A percentile compares a stretch with the other conserved stretches of the same genome.
These are phyloP conservation scores for Colletotrichum tofieldiae DNA, from an alignment of 2,329 filamentous ascomycete genomes.

Conservation along the genomic window DNA sequence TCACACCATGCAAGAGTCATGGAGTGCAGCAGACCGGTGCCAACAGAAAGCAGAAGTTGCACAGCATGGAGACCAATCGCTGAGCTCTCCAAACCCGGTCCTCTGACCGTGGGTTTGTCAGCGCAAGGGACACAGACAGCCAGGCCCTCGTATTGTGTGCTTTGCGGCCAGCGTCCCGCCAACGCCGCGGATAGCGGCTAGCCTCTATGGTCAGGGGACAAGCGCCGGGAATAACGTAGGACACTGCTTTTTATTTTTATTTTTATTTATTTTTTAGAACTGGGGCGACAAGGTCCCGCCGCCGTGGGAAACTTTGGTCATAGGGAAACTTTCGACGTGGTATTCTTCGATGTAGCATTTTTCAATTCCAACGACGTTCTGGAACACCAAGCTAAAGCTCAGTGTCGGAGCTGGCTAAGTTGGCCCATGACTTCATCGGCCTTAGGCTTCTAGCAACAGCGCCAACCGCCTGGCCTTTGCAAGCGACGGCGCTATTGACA, in stretches of 20 bases:
- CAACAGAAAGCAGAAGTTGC: neutral
- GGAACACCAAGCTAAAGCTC: neutral
- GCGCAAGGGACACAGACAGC: too few relatives aligned
- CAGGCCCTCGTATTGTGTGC: neutral
- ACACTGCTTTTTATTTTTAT: neutral
- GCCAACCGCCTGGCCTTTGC: neutral
- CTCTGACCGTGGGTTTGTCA: neutral
- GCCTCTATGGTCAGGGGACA: neutral
- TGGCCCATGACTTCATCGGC: neutral
- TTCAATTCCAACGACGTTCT: slow-evolving; percentile 7
- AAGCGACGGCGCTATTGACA: neutral
- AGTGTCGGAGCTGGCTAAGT: neutral
- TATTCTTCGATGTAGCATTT: slow-evolving; percentile 24
- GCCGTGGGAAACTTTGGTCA: slow-evolving; percentile 1
- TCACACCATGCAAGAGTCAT: neutral
- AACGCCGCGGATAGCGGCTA: slow-evolving; percentile 9
- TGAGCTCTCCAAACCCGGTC: neutral
- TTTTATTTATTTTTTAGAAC: neutral
- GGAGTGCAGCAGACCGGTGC: too few relatives aligned
- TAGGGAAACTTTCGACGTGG: slow-evolving; percentile 17
- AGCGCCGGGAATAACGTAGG: slow-evolving; percentile 32
- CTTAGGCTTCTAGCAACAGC: too few relatives aligned
- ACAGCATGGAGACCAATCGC: neutral
- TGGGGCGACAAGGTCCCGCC: slow-evolving; percentile 4
- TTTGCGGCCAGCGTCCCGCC: slow-evolving; percentile 22